These are phyloP conservation scores for Hymenoscyphus occultus DNA, from an alignment of 2,329 filamentous ascomycete species.

Conservation along the genomic window DNA sequence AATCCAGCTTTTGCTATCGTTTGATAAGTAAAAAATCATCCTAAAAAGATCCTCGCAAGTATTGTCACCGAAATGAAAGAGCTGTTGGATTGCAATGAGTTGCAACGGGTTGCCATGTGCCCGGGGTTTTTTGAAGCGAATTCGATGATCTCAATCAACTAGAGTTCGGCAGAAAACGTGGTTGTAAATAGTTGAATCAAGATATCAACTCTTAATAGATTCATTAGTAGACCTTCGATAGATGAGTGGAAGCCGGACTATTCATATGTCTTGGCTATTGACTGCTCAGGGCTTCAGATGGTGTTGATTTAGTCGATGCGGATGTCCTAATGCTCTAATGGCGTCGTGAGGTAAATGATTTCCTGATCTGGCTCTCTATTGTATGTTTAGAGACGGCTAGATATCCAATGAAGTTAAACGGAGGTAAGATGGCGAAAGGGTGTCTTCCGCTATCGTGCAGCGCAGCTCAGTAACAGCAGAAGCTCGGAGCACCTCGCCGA, in stretches of 20 bases:
- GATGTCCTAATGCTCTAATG: neutral
- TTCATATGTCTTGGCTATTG: neutral
- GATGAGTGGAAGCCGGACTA: neutral
- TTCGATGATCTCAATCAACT: no score
- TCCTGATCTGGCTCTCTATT: neutral
- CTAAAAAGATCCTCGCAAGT: no score
- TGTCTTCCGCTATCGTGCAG: neutral
- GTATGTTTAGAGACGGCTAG: slow-evolving; percentile 3
- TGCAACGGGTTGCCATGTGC: no score
- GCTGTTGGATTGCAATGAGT: no score
- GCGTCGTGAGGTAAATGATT: neutral
- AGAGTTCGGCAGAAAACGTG: no score
- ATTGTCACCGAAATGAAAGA: no score
- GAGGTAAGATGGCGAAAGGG: neutral
- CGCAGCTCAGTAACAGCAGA: neutral
- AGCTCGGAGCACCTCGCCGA: no score
- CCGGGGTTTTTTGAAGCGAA: no score
- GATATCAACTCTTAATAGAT: no score
- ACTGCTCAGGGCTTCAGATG: neutral
- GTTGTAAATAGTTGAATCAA: no score
- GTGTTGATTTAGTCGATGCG: neutral
- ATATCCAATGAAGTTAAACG: neutral
- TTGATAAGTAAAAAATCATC: no score
- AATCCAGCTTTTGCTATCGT: no score
- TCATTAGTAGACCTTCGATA: neutral